A percentile compares a stretch with the other conserved stretches of the same genome.
These are phyloP conservation scores for Microdochium paspali DNA, from an alignment of 2,329 filamentous ascomycete species.

Conservation along the genomic window DNA sequence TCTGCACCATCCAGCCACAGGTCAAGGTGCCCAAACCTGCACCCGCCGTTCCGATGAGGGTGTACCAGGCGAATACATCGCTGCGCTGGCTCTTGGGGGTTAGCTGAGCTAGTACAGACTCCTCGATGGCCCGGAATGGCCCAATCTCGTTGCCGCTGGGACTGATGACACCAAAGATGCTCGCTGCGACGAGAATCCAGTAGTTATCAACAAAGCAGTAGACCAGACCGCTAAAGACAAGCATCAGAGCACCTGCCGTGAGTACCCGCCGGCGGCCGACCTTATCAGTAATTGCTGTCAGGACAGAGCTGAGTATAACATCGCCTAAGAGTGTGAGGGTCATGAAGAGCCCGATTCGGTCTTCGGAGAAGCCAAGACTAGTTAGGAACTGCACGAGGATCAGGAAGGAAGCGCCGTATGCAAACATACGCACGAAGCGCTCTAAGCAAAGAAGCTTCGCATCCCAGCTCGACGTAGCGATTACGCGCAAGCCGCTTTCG, in stretches of 20 bases:
- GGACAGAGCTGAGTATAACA: constrained; percentile 30
- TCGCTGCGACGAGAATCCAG: constrained; percentile 27
- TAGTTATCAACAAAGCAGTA: constrained; percentile 26
- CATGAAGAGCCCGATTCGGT: constrained; percentile 32
- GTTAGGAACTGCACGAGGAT: constrained; percentile 22
- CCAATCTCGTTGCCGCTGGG: constrained; percentile 49
- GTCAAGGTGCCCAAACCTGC: constrained; percentile 48
- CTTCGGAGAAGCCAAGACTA: constrained; percentile 24
- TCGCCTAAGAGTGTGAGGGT: constrained; percentile 32
- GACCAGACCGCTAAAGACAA: constrained; percentile 26
- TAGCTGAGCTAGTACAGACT: constrained; percentile 45
- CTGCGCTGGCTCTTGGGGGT: constrained; percentile 29
- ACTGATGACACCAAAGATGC: constrained; percentile 28
- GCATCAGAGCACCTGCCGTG: constrained; percentile 23
- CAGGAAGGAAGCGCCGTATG: constrained; percentile 12
- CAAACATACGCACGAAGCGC: constrained; percentile 53
- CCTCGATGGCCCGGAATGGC: constrained; percentile 49
- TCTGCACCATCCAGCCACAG: constrained; percentile 47
- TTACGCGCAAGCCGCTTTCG: background rate
- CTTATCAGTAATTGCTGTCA: constrained; percentile 29
- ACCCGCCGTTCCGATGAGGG: constrained; percentile 44
- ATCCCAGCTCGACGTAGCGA: background rate
- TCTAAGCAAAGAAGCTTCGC: constrained; percentile 46
- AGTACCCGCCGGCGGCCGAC: constrained; percentile 27
- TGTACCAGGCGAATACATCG: constrained; percentile 52